Evolutionary conservation across 148 eudicot genomes (phyloP), one percentile per base, ranked within the genome.

Genomic region (Bassia scoparia): DNA sequence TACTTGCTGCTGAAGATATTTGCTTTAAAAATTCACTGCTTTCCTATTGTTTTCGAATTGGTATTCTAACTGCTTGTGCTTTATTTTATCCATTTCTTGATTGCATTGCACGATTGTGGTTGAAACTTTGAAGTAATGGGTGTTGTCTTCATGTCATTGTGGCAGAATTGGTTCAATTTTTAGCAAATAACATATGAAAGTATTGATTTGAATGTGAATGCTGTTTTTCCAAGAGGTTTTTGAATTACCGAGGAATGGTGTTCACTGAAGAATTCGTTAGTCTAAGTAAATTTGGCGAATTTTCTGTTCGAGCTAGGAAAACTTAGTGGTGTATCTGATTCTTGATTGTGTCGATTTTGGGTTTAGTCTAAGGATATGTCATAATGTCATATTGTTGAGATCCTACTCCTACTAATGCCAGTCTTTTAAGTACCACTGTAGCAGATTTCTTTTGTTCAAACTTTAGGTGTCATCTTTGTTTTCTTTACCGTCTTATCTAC

Each of bases 1-100:
- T 85, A 65, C 89, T 95, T 59, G 83, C 99, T 73, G 97, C 99
- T 44, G 97, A 95, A 69, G 97, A 95, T 73, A 95, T 95, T 72
- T 95, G 99, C 87, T 95, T 95, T 84, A 95, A 81, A 79, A 91
- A 89, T 74, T 76, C 74, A 70, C 79, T 88, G 79, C 74, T 89
- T 43, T 89, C 97, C 14, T 95, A 95, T 79, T 72, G 78, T 79
- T 95, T 95, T 71, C 85, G 97, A 71, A 82, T 95, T 77, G 99
- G 98, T 93, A 82, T 81, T 82, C 41, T 81, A 37, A 61, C 69
- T 31, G 79, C 53, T 67, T 67, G 54, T 66, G 68, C 23, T 49
- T 75, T 26, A 48, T 15, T 41, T 66, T 70, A 70, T 43, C 64
- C 27, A 53, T 68, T 53, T 48, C 35, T 55, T 69, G 67, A 58